Conservation (phyloP, 208 protist species). For the Acanthamoeba polyphaga region DNA sequence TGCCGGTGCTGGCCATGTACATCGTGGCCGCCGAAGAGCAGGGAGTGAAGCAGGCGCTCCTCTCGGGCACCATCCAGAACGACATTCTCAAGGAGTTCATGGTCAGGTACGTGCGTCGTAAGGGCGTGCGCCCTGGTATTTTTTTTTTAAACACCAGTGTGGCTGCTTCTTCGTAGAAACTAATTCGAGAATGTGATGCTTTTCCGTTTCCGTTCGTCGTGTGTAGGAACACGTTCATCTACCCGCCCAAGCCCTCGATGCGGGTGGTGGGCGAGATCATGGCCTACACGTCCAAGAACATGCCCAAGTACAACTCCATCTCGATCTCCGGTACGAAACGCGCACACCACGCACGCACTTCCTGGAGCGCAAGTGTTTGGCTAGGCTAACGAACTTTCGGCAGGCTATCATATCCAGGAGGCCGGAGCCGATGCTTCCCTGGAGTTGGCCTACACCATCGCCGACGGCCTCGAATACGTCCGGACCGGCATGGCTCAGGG, state of each 20-base stretch:
- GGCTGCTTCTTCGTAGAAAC: background rate
- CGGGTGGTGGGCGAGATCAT: constrained; percentile 97
- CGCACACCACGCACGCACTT: too few relatives aligned
- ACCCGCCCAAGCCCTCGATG: constrained; percentile 95
- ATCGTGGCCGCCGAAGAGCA: constrained; percentile 95
- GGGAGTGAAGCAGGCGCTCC: constrained; percentile 92
- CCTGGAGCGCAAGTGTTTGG: too few relatives aligned
- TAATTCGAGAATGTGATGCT: too few relatives aligned
- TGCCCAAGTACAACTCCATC: constrained; percentile 97
- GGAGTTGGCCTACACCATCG: constrained; percentile 97
- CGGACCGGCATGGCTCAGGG: constrained; percentile 82
- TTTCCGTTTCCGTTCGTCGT: too few relatives aligned
- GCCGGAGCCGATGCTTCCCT: constrained; percentile 93
- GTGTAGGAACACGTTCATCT: constrained; percentile 97
- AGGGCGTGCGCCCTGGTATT: too few relatives aligned
- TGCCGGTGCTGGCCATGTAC: constrained; percentile 97
- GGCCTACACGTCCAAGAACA: constrained; percentile 93
- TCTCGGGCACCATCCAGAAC: constrained; percentile 97
- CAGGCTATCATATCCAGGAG: constrained; percentile 98
- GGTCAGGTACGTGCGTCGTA: constrained; percentile 86
- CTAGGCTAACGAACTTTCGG: too few relatives aligned
- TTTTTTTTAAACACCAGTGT: background rate
- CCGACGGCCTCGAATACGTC: constrained; percentile 96
- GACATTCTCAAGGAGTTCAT: constrained; percentile 99
- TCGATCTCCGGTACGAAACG: constrained; percentile 64